phyloP scores from a whole-genome alignment of 1,284 basidiomycete genomes.

The Boletus smithii region DNA sequence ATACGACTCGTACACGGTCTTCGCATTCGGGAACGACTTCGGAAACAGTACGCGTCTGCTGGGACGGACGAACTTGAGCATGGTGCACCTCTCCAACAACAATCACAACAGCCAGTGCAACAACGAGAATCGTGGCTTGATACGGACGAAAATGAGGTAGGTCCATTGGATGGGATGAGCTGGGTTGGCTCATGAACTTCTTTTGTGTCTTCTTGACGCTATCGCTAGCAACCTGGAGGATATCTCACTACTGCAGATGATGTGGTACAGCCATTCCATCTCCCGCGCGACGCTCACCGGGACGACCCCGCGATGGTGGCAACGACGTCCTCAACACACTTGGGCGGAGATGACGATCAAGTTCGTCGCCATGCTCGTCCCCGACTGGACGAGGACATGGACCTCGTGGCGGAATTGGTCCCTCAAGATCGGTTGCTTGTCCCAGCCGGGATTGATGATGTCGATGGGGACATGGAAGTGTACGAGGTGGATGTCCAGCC shows the following conservation, averaged over 20 bases:
- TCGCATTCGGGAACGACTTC: slow-evolving; percentile 78
- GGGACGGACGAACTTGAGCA: slow-evolving; percentile 21
- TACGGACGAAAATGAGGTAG: slow-evolving; percentile 24
- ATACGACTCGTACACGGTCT: slow-evolving; percentile 84
- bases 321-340: slow-evolving; percentile 9
- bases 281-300: slow-evolving; percentile 57
- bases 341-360: slow-evolving; percentile 4
- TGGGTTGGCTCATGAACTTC: neutral
- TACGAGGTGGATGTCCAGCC: slow-evolving; percentile 30
- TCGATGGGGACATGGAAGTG: slow-evolving; percentile 23
- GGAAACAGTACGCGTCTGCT: slow-evolving; percentile 70
- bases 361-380: neutral
- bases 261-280: slow-evolving; percentile 65
- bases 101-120: slow-evolving; percentile 8
- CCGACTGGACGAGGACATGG: neutral
- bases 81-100: slow-evolving; percentile 3
- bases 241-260: slow-evolving; percentile 70
- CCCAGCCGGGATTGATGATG: slow-evolving; percentile 25
- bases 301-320: slow-evolving; percentile 19
- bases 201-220: neutral
- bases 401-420: neutral
- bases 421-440: slow-evolving; percentile 8
- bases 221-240: slow-evolving; percentile 45
- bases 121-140: slow-evolving; percentile 22
- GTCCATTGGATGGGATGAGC: slow-evolving; percentile 3